Conservation (phyloP, 2,329 filamentous ascomycete genomes). For the Aspergillus aculeatus region DNA sequence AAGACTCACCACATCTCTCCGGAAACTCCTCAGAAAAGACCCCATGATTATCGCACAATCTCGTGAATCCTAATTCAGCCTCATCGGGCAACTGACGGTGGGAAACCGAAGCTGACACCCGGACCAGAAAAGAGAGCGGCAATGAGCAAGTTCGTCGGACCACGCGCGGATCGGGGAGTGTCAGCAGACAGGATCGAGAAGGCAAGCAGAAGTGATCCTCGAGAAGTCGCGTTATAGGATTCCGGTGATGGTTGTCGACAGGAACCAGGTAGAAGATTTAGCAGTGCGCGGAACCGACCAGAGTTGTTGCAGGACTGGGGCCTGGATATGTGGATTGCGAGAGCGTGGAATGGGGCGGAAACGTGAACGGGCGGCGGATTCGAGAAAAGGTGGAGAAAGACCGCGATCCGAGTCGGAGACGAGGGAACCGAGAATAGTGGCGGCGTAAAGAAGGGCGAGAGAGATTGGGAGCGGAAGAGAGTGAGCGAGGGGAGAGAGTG, state of each 20-base stretch:
- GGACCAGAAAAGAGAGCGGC: conserved; percentile 15
- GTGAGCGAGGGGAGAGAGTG: conserved; percentile 18
- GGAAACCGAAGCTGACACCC: conserved; percentile 18
- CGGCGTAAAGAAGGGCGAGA: conserved; percentile 13
- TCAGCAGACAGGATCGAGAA: conserved; percentile 13
- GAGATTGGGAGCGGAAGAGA: conserved; percentile 18
- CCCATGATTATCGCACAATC: conserved; percentile 37
- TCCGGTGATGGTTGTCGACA: not conserved
- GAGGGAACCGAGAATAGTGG: not conserved
- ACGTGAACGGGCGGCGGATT: conserved; percentile 22
- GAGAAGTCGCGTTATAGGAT: not conserved
- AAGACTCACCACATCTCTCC: conserved; percentile 38
- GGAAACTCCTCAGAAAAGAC: conserved; percentile 42
- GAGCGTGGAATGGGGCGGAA: conserved; percentile 18
- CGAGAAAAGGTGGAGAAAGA: conserved; percentile 11
- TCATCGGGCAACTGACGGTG: conserved; percentile 28
- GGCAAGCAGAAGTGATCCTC: not conserved
- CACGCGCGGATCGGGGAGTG: conserved; percentile 9
- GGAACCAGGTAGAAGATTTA: conserved; percentile 2
- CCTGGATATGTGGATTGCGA: conserved; percentile 17
- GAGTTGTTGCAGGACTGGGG: not conserved
- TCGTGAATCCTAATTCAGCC: conserved; percentile 21
- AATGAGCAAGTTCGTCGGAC: conserved; percentile 9
- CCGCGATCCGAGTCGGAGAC: conserved; percentile 5
- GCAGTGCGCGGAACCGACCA: conserved; percentile 14